Evolutionary conservation across 352 stramenopile species (phyloP).

Genomic region (Achlya hypogyna): DNA sequence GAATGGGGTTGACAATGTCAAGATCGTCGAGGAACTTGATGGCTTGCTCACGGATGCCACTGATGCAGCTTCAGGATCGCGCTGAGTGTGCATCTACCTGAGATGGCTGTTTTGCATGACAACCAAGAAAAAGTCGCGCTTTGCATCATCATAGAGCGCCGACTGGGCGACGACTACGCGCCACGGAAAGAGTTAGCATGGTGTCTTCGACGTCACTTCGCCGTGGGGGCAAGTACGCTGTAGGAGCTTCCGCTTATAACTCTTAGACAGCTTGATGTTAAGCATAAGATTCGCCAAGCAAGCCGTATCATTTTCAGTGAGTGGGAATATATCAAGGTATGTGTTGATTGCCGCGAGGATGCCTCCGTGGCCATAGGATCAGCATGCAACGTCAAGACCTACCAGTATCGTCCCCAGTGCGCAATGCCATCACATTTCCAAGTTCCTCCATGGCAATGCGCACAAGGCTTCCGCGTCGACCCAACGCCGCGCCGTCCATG

Average conservation of each 20-base stretch:
- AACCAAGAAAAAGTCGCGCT: neutral
- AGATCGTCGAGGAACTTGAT: neutral
- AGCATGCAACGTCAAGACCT: neutral
- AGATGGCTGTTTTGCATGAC: neutral
- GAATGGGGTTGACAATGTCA: neutral
- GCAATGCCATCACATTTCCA: neutral
- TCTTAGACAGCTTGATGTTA: neutral
- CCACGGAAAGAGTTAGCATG: neutral
- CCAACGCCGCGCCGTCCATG: neutral
- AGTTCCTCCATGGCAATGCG: conserved; percentile 13
- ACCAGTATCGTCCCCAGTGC: neutral
- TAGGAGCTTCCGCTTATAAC: neutral
- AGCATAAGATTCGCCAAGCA: neutral
- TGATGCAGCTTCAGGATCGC: neutral
- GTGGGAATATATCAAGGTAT: neutral
- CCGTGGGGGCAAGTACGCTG: neutral
- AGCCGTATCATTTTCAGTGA: neutral
- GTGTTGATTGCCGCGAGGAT: neutral
- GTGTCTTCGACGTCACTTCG: too few relatives aligned
- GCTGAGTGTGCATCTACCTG: neutral
- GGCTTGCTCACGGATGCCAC: conserved; percentile 4
- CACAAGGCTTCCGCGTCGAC: neutral
- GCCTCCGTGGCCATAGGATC: neutral
- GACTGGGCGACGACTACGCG: neutral
- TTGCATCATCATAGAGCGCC: neutral